Conservation (phyloP, 2,329 filamentous ascomycete genomes). For the Aspergillus fijiensis region DNA sequence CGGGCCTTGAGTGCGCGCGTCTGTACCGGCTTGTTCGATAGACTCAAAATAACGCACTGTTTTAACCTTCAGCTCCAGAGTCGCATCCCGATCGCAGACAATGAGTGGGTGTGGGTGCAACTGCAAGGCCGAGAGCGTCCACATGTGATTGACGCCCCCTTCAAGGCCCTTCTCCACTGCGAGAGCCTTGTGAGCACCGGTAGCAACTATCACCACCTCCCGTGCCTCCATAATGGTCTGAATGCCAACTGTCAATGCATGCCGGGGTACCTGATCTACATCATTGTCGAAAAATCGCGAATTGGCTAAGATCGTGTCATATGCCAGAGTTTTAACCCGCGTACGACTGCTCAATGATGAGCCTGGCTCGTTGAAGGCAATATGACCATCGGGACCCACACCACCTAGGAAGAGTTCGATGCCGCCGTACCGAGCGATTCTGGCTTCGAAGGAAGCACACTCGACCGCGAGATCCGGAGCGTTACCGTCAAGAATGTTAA, state of each 20-base stretch:
- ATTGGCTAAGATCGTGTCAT: constrained; percentile 84
- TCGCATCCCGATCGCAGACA: constrained; percentile 79
- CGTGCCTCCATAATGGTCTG: constrained; percentile 78
- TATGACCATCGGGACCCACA: constrained; percentile 82
- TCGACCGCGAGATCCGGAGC: constrained; percentile 72
- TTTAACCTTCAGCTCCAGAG: constrained; percentile 70
- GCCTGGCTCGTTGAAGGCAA: constrained; percentile 88
- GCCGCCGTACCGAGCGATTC: constrained; percentile 71
- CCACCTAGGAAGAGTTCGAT: constrained; percentile 85
- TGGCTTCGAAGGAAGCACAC: constrained; percentile 75
- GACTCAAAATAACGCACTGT: constrained; percentile 73
- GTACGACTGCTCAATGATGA: constrained; percentile 75
- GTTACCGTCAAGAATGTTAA: constrained; percentile 82
- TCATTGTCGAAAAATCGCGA: constrained; percentile 80
- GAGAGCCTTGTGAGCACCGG: constrained; percentile 76
- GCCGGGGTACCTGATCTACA: constrained; percentile 70
- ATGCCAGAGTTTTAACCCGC: constrained; percentile 80
- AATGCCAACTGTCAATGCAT: constrained; percentile 82
- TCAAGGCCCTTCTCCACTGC: constrained; percentile 80
- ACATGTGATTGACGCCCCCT: constrained; percentile 84
- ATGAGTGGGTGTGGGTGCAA: constrained; percentile 79
- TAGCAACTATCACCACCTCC: constrained; percentile 80
- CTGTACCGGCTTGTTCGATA: constrained; percentile 63
- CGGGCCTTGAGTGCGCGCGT: constrained; percentile 45
- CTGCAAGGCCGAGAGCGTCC: constrained; percentile 79